Evolutionary conservation across 768 basidiomycete genomes (phyloP), one percentile per base, ranked within the genome.

Genomic region (Calocera cornea): DNA sequence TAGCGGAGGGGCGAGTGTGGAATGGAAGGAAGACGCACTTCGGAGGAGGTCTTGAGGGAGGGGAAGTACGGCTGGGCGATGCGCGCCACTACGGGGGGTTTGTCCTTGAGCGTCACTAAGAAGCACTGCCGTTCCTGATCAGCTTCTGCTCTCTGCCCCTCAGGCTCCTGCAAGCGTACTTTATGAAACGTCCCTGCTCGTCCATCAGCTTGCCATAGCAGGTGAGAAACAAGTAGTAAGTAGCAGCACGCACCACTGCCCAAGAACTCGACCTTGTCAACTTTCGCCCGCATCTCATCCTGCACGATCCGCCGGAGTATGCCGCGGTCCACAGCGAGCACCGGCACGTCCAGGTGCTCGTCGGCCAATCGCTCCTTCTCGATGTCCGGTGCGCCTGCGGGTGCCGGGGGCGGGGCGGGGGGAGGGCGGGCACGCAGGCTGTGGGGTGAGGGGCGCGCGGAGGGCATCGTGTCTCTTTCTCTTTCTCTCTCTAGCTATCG

Each of bases 21-120:
- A 16, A 29, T 2, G 54, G 54, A 5, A 33, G 38, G 40, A 69
- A 69, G n/a, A n/a, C n/a, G 69, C n/a, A 69, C 71, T 73, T 93
- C 91, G 0, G 90, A 92, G 75, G 89, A 87, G 2, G 88, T 91
- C 78, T 93, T 93, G 70, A 91, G 82, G 36, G 87, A 83, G 0
- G 90, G 87, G 89, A 92, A 90, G 67, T 88, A 92, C 11, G 88
- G 84, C 64, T 90, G 86, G 1, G 90, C 90, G 27, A 92, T 88
- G 41, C 90, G 84, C 5, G 88, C 89, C 8, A 93, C 86, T 47
- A 92, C 75, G 68, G 88, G 81, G 64, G 82, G 68, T 17, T 81
- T 77, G 72, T 87, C 83, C 22, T 77, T 79, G 22, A 92, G 82
- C 8, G 85, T 87, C 64, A 92, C 78, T 1, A 90, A 81, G 78